Base-by-base conservation (phyloP, 1,284 basidiomycete species). In the Sanguinoderma infundibulare region DNA sequence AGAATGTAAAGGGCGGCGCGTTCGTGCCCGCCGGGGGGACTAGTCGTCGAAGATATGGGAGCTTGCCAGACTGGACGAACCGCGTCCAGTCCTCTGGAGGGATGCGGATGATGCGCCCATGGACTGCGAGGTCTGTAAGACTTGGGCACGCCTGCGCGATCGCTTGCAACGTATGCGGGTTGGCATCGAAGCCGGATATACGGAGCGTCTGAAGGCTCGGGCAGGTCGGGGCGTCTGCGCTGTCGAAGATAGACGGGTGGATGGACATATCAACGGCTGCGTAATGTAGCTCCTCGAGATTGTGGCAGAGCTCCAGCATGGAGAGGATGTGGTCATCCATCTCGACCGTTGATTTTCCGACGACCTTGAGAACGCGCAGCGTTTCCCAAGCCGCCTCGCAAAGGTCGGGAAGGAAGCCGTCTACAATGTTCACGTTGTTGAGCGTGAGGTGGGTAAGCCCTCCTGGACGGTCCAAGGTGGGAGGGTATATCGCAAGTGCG, bases 361-460 rank as follows among this genome's bases (percentile, higher is more conserved):
- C 70, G 10, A 85, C 68, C 52, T 71, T 70, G 46, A 86, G 69
- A 10, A 70, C 69, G 46, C 73, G 73, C 38, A 83, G 66, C 7
- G 70, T 63, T 5, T 73, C 65, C 72, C 70, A 73, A 1, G 76
- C 75, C 20, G 74, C 76, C 49, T 75, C 72, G 28, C 80, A 65
- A 15, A 85, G 69, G 44, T 80, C 72, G 10, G 70, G 66, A 17
- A 84, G 68, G 57, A 75, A 73, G 7, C 82, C 83, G 49, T 69
- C 64, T 34, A 75, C 67, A 50, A 85, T 70, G 32, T 74, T 70
- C 53, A 85, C 79, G 61, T 81, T 72, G 56, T 82, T 77, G 40
- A 85, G 74, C 17, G 74, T 67, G 46, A 85, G 72, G 26, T 77
- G 71, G 14, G 73, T 69, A 55, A 84, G 68, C 35, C 70, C 65